A percentile compares a stretch with the other conserved stretches of the same genome.
These are phyloP conservation scores for Potentilla sterilis DNA, from an alignment of 306 rosid species.

Conservation along the genomic window DNA sequence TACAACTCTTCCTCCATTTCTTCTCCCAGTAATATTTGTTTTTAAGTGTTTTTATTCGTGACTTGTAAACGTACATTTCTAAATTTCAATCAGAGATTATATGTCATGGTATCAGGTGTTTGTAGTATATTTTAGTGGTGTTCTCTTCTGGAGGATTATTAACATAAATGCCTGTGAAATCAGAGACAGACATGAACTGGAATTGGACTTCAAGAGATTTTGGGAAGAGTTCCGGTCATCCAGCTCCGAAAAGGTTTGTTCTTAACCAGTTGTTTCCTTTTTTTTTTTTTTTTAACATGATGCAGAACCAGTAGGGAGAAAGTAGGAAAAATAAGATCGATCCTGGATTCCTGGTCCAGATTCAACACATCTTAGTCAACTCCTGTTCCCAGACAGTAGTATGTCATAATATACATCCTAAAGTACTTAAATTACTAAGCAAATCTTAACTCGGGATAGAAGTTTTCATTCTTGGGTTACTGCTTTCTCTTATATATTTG, in stretches of 20 bases:
- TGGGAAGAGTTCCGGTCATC: slow-evolving; percentile 99
- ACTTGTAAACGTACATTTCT: not conserved
- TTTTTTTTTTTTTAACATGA: not conserved
- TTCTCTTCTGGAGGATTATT: slow-evolving; percentile 6
- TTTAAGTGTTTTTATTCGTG: not conserved
- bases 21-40: not conserved
- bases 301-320: not conserved
- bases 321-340: not conserved
- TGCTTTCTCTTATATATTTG: slow-evolving; percentile 2
- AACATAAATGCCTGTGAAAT: slow-evolving; percentile 30
- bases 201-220: slow-evolving; percentile 97
- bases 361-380: not conserved
- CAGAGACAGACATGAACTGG: slow-evolving; percentile 98
- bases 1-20: not conserved
- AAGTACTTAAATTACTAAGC: not conserved
- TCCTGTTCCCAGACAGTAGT: not conserved
- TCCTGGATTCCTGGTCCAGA: not conserved
- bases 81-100: not conserved
- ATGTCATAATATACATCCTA: not conserved
- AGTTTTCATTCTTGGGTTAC: not conserved
- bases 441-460: not conserved
- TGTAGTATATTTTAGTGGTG: slow-evolving; percentile 12
- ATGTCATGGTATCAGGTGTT: slow-evolving; percentile 1
- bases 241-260: slow-evolving; percentile 94
- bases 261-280: slow-evolving; percentile 17